Percentiles rank a stretch among this genome's conserved stretches.
Conservation (phyloP, 2,329 filamentous ascomycete genomes). For the Simplicillium sp. region DNA sequence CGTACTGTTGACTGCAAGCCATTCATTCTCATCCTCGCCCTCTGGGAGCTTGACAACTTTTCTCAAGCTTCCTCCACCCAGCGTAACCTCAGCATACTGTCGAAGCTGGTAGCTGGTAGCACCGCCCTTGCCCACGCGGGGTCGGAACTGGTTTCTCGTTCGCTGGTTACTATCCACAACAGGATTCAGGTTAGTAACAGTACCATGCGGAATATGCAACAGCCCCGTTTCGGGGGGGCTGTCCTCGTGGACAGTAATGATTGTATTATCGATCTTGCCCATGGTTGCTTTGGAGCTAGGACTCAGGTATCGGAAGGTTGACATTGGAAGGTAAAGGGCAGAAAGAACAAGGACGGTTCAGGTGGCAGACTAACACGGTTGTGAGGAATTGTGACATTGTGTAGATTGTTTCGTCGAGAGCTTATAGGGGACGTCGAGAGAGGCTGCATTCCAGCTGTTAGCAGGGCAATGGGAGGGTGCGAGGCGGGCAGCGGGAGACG, state of each 20-base stretch:
- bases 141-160: conserved; percentile 84
- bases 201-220: conserved; percentile 4
- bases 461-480: conserved; percentile 24
- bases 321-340: conserved; percentile 10
- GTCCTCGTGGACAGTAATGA: conserved; percentile 21
- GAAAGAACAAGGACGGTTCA: conserved; percentile 1
- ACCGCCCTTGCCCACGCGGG: conserved; percentile 79
- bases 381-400: conserved; percentile 32
- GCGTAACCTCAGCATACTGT: conserved; percentile 95
- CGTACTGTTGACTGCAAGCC: conserved; percentile 93
- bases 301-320: conserved; percentile 20
- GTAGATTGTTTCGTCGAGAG: conserved; percentile 8
- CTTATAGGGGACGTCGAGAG: conserved; percentile 1
- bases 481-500: not conserved
- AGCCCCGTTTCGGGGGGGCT: conserved; percentile 6
- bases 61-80: conserved; percentile 86
- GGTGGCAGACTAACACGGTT: conserved; percentile 27
- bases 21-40: conserved; percentile 95
- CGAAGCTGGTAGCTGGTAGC: conserved; percentile 83
- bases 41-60: conserved; percentile 97
- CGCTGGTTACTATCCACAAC: conserved; percentile 61
- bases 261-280: conserved; percentile 18
- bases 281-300: conserved; percentile 22
- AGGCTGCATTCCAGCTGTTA: conserved; percentile 31
- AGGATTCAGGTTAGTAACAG: conserved; percentile 18